A percentile compares a stretch with the other conserved stretches of the same genome.
Conservation (phyloP, 2,329 filamentous ascomycete genomes). For the Aspergillus clavatus region DNA sequence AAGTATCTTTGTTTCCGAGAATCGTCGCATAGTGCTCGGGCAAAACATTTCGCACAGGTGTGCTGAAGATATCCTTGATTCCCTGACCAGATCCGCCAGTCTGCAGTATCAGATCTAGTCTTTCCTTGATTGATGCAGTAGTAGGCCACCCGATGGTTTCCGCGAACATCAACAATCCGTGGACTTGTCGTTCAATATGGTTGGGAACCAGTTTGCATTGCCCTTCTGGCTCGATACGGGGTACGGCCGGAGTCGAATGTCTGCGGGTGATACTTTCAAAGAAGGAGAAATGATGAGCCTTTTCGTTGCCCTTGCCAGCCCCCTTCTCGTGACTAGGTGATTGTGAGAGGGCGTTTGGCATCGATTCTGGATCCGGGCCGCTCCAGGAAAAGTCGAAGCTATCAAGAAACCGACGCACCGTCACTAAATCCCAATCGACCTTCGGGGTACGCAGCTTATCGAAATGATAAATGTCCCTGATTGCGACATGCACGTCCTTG, state of each 20-base stretch:
- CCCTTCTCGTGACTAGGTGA: conserved; percentile 6
- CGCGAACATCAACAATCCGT: conserved; percentile 49
- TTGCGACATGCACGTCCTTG: conserved; percentile 38
- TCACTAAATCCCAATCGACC: conserved; percentile 53
- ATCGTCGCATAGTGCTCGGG: conserved; percentile 3
- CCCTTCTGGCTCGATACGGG: conserved; percentile 27
- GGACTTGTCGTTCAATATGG: conserved; percentile 41
- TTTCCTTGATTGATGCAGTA: conserved; percentile 33
- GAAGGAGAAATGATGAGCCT: conserved; percentile 18
- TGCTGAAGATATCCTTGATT: conserved; percentile 9
- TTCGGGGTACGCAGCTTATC: conserved; percentile 47
- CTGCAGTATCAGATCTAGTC: conserved; percentile 36
- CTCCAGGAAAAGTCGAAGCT: conserved; percentile 41
- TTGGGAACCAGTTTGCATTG: conserved; percentile 35
- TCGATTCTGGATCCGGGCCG: conserved; percentile 6
- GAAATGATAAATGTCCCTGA: conserved; percentile 43
- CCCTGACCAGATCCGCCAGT: conserved; percentile 11
- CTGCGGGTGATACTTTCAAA: conserved; percentile 23
- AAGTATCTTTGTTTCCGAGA: conserved; percentile 26
- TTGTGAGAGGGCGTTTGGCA: conserved; percentile 2
- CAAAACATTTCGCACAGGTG: conserved; percentile 7
- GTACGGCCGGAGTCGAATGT: conserved; percentile 6
- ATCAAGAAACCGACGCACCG: conserved; percentile 50
- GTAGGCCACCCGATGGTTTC: conserved; percentile 48
- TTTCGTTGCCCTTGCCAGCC: too few relatives aligned